Evolutionary conservation across 2,329 filamentous ascomycete genomes (phyloP).

Genomic region (Aspergillus alliaceus): DNA sequence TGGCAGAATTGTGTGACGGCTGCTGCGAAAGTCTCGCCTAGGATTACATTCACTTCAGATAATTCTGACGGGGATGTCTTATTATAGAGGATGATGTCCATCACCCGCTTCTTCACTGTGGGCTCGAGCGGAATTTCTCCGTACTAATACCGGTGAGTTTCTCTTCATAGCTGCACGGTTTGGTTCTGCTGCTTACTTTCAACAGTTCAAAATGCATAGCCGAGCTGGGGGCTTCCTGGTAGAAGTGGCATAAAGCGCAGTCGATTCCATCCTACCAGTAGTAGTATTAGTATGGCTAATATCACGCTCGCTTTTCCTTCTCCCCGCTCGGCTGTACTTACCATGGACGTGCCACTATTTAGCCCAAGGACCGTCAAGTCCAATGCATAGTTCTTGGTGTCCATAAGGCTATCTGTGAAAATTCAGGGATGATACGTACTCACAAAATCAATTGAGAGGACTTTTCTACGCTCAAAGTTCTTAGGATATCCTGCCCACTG

Average conservation of each 20-base stretch:
- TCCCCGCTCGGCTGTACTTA: conserved; percentile 6
- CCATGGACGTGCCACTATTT: conserved; percentile 56
- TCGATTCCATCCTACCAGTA: conserved; percentile 52
- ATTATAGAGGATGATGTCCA: conserved; percentile 57
- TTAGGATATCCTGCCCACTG: too few relatives aligned
- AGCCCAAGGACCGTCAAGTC: conserved; percentile 46
- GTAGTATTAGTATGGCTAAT: neutral
- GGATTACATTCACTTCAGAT: conserved; percentile 57
- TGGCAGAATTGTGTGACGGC: conserved; percentile 52
- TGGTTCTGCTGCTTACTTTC: conserved; percentile 17
- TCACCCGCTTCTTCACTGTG: conserved; percentile 46
- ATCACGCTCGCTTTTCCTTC: neutral
- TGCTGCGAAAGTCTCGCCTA: conserved; percentile 58
- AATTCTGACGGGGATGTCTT: conserved; percentile 54
- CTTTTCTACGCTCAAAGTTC: too few relatives aligned
- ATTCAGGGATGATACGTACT: too few relatives aligned
- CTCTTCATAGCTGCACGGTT: neutral
- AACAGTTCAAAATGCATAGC: conserved; percentile 59
- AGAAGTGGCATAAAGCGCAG: conserved; percentile 59
- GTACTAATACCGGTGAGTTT: conserved; percentile 33
- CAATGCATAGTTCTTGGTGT: conserved; percentile 22
- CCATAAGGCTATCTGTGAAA: neutral
- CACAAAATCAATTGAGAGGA: too few relatives aligned
- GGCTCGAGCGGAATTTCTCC: conserved; percentile 56
- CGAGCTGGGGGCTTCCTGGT: conserved; percentile 51